Evolutionary conservation across 2,329 filamentous ascomycete species (phyloP), one percentile per base, ranked within the genome.

Genomic region (Diaporthe eres): DNA sequence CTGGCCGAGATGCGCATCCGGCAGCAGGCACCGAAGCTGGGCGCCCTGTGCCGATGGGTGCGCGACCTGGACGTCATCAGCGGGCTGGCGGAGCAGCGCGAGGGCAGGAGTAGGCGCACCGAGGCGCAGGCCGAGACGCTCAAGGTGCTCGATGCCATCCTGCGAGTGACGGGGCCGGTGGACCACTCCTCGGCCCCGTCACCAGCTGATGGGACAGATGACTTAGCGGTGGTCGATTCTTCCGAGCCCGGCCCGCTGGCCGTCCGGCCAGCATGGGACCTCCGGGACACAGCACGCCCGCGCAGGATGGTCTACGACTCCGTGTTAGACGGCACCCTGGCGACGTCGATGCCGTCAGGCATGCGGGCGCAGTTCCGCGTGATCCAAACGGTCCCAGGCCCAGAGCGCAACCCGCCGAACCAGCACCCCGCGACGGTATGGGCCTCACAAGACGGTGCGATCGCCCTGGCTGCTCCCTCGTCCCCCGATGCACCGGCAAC

Each of bases 41-140:
- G 93, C 28, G 92, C 92, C 1, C 83, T 94, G 10, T 94, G 92
- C 81, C 90, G 93, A 74, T 94, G 93, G 93, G 92, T 94, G 6
- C 88, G 93, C 75, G 92, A 94, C 80, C 85, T 94, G 37, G 92
- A 94, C 79, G 90, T 94, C 34, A 90, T 94, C 68, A 93, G 90
- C 78, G 92, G 92, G 2, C 83, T 94, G 10, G 91, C 91, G 4
- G 90, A 91, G 31, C 86, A 89, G 72, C 85, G 89, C 0, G 85
- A 85, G 2, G 86, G 86, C 84, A 61, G 81, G 81, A 77, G 82
- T 4, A 79, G 85, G 72, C 85, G 88, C 49, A 85, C 86, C 0
- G 79, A 81, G 3, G 86, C 85, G 60, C 89, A 92, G 15, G 83
- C 87, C 49, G 89, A 92, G 72, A 85, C 92, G 0, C 85, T 94